These are phyloP conservation scores for Auriscalpium vulgare DNA, from an alignment of 768 basidiomycete genomes.

Conservation along the genomic window DNA sequence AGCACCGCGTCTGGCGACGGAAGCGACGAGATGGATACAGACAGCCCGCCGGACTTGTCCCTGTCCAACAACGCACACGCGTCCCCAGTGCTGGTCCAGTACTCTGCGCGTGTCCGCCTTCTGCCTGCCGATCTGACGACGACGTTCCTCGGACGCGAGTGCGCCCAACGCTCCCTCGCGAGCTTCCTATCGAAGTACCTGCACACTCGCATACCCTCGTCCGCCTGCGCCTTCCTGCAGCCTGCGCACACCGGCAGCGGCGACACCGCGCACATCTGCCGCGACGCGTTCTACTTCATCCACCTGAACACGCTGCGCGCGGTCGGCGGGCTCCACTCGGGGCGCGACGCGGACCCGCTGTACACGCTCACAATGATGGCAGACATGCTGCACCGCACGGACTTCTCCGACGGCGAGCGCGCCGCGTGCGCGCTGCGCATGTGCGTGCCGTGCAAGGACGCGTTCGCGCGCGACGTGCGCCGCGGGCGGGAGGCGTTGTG, in stretches of 20 bases:
- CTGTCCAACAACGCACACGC: conserved; percentile 9
- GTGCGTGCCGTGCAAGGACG: conserved; percentile 43
- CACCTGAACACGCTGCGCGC: conserved; percentile 64
- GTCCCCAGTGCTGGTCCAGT: conserved; percentile 5
- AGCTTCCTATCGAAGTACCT: conserved; percentile 53
- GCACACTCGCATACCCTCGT: conserved; percentile 37
- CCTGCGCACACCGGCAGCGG: conserved; percentile 26
- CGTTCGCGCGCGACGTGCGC: conserved; percentile 33
- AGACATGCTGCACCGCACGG: conserved; percentile 65
- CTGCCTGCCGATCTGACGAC: conserved; percentile 30
- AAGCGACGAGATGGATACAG: conserved; percentile 1
- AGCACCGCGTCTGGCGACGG: conserved; percentile 3
- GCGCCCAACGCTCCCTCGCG: conserved; percentile 53
- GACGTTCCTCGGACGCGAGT: conserved; percentile 58
- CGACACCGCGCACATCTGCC: conserved; percentile 35
- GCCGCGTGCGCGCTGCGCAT: conserved; percentile 43
- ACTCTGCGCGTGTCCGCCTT: conserved; percentile 17
- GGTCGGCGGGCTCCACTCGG: conserved; percentile 62
- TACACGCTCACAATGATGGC: conserved; percentile 59
- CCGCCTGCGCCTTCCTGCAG: conserved; percentile 28
- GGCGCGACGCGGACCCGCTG: conserved; percentile 68
- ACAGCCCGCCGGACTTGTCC: conserved; percentile 11
- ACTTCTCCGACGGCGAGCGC: conserved; percentile 51
- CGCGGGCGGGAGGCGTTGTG: conserved; percentile 56
- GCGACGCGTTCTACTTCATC: conserved; percentile 70